Conservation (phyloP, 768 basidiomycete species). For the Termitomyces sp. region DNA sequence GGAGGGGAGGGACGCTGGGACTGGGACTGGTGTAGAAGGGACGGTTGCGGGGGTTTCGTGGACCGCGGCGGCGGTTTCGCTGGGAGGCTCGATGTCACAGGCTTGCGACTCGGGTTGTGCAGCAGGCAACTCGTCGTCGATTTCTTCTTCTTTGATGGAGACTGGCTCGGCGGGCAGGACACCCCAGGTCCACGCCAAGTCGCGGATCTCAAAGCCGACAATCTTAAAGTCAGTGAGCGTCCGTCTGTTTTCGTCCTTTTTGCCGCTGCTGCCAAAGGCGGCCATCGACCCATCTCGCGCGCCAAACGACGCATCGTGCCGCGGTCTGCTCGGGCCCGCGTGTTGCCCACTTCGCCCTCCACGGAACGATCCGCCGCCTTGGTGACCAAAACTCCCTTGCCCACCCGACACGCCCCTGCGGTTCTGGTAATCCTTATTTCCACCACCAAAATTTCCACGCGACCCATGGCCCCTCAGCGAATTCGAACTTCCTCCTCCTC, state of each 20-base stretch:
- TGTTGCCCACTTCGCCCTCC: slow-evolving; percentile 45
- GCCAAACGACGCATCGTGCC: slow-evolving; percentile 43
- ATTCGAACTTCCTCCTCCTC: slow-evolving; percentile 43
- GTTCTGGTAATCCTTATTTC: slow-evolving; percentile 58
- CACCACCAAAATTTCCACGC: slow-evolving; percentile 63
- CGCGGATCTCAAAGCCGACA: slow-evolving; percentile 80
- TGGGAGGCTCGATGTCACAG: slow-evolving; percentile 23
- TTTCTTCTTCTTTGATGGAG: slow-evolving; percentile 27
- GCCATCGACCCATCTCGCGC: slow-evolving; percentile 43
- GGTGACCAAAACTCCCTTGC: slow-evolving; percentile 30
- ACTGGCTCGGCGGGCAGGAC: slow-evolving; percentile 34
- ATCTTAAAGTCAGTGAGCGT: slow-evolving; percentile 99
- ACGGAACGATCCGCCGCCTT: slow-evolving; percentile 23
- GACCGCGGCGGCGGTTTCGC: slow-evolving; percentile 19
- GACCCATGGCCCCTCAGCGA: slow-evolving; percentile 61
- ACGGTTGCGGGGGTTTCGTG: too few relatives aligned
- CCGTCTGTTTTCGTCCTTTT: slow-evolving; percentile 85
- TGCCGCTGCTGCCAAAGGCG: slow-evolving; percentile 19
- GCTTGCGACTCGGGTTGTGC: too few relatives aligned
- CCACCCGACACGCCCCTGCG: slow-evolving; percentile 61
- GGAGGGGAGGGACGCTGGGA: too few relatives aligned
- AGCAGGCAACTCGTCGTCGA: slow-evolving; percentile 28
- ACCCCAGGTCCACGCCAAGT: slow-evolving; percentile 89
- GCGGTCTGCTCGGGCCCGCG: slow-evolving; percentile 33
- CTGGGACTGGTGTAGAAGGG: too few relatives aligned